These are phyloP conservation scores for Pleurotus eryngii DNA, from an alignment of 768 basidiomycete species.

Conservation along the genomic window DNA sequence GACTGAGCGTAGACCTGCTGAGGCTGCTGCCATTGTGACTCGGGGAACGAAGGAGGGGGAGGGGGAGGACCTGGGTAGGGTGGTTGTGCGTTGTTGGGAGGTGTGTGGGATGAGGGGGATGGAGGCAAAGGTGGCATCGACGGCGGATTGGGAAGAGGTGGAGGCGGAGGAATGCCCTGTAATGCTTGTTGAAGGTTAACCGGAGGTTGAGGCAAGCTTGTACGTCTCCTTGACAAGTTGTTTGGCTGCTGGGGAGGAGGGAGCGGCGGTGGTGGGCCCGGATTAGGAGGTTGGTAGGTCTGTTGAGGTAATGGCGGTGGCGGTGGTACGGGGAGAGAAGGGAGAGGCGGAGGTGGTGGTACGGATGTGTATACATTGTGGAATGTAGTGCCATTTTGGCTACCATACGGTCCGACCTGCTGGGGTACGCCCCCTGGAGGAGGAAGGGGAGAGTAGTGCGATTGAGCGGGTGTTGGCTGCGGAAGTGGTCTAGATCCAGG, in stretches of 20 bases:
- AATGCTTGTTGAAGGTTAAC: conserved; percentile 34
- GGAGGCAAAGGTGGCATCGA: conserved; percentile 25
- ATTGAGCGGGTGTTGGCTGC: conserved; percentile 40
- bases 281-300: conserved; percentile 9
- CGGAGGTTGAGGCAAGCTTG: conserved; percentile 51
- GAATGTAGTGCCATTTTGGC: conserved; percentile 21
- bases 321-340: conserved; percentile 17
- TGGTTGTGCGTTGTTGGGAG: conserved; percentile 19
- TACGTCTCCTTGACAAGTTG: conserved; percentile 33
- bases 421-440: conserved; percentile 21
- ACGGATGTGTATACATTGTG: conserved; percentile 26
- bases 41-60: conserved; percentile 32
- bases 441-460: conserved; percentile 27
- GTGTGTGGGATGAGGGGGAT: conserved; percentile 23
- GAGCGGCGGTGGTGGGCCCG: conserved; percentile 31
- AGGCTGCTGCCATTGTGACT: conserved; percentile 34
- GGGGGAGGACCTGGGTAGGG: conserved; percentile 39
- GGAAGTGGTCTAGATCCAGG: conserved; percentile 42
- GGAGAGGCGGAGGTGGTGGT: conserved; percentile 31
- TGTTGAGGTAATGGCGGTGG: conserved; percentile 22
- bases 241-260: conserved; percentile 16
- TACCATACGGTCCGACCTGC: conserved; percentile 24
- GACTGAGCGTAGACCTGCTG: conserved; percentile 6
- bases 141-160: conserved; percentile 32
- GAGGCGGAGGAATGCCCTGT: conserved; percentile 28